phyloP scores from a whole-genome alignment of 2,329 filamentous ascomycete genomes.

The Cercospora canescens region DNA sequence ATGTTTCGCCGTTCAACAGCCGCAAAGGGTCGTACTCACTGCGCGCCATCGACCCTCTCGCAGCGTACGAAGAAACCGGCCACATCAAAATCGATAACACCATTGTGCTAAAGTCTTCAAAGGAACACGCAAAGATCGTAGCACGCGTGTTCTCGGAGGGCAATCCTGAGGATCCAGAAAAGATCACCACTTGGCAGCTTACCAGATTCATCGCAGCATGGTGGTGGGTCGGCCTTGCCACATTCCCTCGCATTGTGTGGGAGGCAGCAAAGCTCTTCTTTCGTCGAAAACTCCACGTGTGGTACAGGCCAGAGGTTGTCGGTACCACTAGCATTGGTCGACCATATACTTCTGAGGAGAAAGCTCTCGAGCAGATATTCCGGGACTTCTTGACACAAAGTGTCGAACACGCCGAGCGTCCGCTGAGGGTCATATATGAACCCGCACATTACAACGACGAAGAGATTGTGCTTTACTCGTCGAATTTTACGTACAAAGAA shows the following conservation, averaged over 20 bases:
- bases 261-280: conserved; percentile 62
- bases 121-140: conserved; percentile 61
- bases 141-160: conserved; percentile 60
- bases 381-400: conserved; percentile 45
- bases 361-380: conserved; percentile 42
- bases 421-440: conserved; percentile 56
- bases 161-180: conserved; percentile 51
- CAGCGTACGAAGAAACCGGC: conserved; percentile 29
- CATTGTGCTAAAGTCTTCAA: conserved; percentile 62
- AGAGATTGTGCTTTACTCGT: conserved; percentile 35
- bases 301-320: conserved; percentile 64
- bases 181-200: conserved; percentile 41
- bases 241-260: conserved; percentile 64
- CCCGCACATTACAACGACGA: conserved; percentile 43
- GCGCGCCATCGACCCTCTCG: conserved; percentile 48
- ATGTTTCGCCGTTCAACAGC: conserved; percentile 73
- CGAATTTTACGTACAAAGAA: conserved; percentile 38
- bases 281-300: conserved; percentile 59
- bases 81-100: conserved; percentile 55
- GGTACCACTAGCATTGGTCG: conserved; percentile 55
- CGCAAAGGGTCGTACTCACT: conserved; percentile 51
- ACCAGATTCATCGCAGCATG: conserved; percentile 44
- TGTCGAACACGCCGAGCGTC: conserved; percentile 48
- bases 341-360: conserved; percentile 54
- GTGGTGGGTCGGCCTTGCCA: conserved; percentile 69